Evolutionary conservation across 805 yeast genomes (phyloP).

Genomic region (Diddensiella santjacobensis): DNA sequence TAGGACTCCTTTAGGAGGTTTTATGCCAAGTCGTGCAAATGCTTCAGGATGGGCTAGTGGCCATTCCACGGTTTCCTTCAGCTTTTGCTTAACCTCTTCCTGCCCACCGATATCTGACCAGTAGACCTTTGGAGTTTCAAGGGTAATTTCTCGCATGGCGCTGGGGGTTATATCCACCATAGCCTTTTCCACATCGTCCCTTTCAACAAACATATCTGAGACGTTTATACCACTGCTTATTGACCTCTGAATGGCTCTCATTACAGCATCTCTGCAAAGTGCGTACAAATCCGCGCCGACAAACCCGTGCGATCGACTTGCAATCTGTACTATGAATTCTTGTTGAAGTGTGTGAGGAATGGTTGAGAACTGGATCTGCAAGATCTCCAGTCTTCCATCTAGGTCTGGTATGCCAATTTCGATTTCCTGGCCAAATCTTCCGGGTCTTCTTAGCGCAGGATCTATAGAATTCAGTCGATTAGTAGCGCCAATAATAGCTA

Average conservation of each 20-base stretch:
- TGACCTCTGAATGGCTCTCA: slow-evolving; percentile 71
- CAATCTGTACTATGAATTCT: slow-evolving; percentile 57
- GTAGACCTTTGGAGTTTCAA: slow-evolving; percentile 89
- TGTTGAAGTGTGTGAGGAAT: slow-evolving; percentile 55
- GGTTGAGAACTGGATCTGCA: slow-evolving; percentile 54
- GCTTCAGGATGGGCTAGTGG: slow-evolving; percentile 82
- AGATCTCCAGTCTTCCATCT: slow-evolving; percentile 70
- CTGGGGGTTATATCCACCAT: slow-evolving; percentile 83
- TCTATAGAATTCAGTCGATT: slow-evolving; percentile 81
- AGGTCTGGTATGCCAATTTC: slow-evolving; percentile 91
- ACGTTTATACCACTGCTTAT: slow-evolving; percentile 28
- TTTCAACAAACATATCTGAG: slow-evolving; percentile 44
- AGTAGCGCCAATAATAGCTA: slow-evolving; percentile 96
- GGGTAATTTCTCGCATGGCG: slow-evolving; percentile 92
- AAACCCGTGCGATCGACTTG: slow-evolving; percentile 87
- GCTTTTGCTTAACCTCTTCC: slow-evolving; percentile 69
- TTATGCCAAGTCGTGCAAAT: slow-evolving; percentile 71
- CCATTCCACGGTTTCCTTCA: slow-evolving; percentile 85
- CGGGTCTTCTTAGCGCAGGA: slow-evolving; percentile 83
- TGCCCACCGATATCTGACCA: slow-evolving; percentile 99
- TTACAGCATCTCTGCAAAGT: slow-evolving; percentile 79
- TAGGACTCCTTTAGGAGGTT: slow-evolving; percentile 89
- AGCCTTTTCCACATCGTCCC: slow-evolving; percentile 64
- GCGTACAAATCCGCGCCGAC: slow-evolving; percentile 96
- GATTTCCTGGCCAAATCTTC: slow-evolving; percentile 83